phyloP scores from a whole-genome alignment of 306 rosid species.

The Crataegus laevigata region DNA sequence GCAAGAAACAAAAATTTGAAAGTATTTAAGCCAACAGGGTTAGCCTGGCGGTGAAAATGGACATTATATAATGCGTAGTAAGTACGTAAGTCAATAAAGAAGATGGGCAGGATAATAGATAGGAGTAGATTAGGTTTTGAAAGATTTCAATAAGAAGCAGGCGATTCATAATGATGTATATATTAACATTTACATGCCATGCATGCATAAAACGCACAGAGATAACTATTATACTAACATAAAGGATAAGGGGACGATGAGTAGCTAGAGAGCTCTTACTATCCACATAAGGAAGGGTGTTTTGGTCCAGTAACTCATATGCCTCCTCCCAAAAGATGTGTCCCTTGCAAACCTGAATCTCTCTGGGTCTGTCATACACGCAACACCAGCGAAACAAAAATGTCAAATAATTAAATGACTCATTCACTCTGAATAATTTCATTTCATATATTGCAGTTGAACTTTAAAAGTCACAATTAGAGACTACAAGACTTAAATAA shows the following conservation, averaged over 20 bases:
- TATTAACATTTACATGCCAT: too few relatives aligned
- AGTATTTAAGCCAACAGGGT: too few relatives aligned
- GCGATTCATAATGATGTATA: too few relatives aligned
- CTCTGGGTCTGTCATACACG: constrained; percentile 56
- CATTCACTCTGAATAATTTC: neutral
- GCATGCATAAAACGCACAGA: neutral
- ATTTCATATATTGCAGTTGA: too few relatives aligned
- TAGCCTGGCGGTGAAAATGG: too few relatives aligned
- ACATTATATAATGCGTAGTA: too few relatives aligned
- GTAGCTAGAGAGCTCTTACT: constrained; percentile 34
- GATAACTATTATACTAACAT: neutral
- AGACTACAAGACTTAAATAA: neutral
- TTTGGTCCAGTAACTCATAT: constrained; percentile 67
- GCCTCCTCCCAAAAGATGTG: constrained; percentile 91
- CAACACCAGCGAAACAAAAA: neutral
- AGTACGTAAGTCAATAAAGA: too few relatives aligned
- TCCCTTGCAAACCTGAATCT: constrained; percentile 84
- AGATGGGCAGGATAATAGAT: too few relatives aligned
- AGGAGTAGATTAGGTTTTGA: neutral
- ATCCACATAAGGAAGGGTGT: constrained; percentile 69
- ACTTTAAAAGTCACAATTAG: neutral
- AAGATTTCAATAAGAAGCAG: too few relatives aligned
- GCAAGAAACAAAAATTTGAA: too few relatives aligned
- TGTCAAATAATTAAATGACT: neutral
- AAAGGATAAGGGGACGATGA: neutral